Percentiles rank a stretch among this genome's conserved stretches.
phyloP scores from a whole-genome alignment of 2,329 filamentous ascomycete genomes.

The Trichoderma breve region DNA sequence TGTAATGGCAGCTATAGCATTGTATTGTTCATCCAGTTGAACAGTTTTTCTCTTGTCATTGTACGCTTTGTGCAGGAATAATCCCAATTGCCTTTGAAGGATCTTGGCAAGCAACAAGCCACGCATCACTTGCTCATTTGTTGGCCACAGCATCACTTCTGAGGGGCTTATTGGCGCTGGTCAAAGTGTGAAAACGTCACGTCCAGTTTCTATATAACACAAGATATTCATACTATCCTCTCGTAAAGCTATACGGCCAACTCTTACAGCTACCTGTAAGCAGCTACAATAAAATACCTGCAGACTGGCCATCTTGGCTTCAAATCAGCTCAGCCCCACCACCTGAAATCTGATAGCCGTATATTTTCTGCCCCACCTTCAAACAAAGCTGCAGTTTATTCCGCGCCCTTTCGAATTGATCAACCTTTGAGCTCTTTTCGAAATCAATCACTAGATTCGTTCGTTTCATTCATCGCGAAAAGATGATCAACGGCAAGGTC shows the following conservation, averaged over 20 bases:
- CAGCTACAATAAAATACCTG: not conserved
- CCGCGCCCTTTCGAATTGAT: not conserved
- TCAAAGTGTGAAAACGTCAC: not conserved
- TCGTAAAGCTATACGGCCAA: not conserved
- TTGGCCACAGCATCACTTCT: not conserved
- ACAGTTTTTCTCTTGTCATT: not conserved
- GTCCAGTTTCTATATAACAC: not conserved
- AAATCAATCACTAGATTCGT: not conserved
- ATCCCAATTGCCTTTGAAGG: not conserved
- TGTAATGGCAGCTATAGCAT: not conserved
- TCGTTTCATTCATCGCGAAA: not conserved
- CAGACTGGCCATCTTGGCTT: not conserved
- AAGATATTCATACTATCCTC: fast-evolving
- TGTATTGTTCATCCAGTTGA: not conserved
- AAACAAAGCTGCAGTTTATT: not conserved
- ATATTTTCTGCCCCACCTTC: constrained; percentile 16
- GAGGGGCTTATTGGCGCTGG: not conserved
- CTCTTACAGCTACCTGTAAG: not conserved
- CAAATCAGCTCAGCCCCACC: constrained; percentile 1
- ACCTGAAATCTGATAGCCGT: not conserved
- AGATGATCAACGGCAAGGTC: constrained; percentile 53
- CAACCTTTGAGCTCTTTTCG: not conserved
- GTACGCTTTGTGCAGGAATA: not conserved
- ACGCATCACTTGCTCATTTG: not conserved
- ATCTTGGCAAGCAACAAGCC: not conserved